These are phyloP conservation scores for Ceratobasidium sp. DNA, from an alignment of 1,284 basidiomycete genomes.

Conservation along the genomic window DNA sequence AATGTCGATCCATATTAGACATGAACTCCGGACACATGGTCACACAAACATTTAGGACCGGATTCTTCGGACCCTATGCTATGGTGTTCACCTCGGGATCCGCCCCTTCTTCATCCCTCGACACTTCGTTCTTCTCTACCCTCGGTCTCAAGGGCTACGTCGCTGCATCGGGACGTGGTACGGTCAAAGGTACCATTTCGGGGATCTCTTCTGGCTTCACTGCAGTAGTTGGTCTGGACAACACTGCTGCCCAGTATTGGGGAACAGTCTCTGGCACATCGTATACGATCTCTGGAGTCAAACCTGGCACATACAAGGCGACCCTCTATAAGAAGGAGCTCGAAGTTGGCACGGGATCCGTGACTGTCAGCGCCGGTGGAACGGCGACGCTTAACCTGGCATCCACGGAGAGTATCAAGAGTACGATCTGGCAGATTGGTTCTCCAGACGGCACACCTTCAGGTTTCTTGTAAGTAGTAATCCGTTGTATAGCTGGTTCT, in stretches of 20 bases:
- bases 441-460: constrained; percentile 64
- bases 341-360: constrained; percentile 61
- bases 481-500: too few relatives aligned
- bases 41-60: constrained; percentile 45
- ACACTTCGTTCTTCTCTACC: constrained; percentile 63
- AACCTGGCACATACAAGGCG: constrained; percentile 64
- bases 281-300: constrained; percentile 64
- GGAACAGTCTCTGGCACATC: constrained; percentile 58
- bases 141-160: constrained; percentile 64
- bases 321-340: constrained; percentile 63
- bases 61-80: constrained; percentile 49
- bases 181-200: constrained; percentile 62
- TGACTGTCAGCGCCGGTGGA: constrained; percentile 61
- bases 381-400: constrained; percentile 53
- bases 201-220: constrained; percentile 60
- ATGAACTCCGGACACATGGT: constrained; percentile 49
- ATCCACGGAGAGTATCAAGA: constrained; percentile 46
- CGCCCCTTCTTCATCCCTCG: constrained; percentile 51
- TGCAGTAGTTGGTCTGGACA: constrained; percentile 60
- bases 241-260: constrained; percentile 65
- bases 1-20: constrained; percentile 8
- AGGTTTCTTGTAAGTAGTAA: constrained; percentile 58
- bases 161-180: constrained; percentile 62
- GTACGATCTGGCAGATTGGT: constrained; percentile 63
- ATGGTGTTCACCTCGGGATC: constrained; percentile 46